Evolutionary conservation across 2,329 filamentous ascomycete species (phyloP), one percentile per base, ranked within the genome.

Genomic region (Atkinsonella hypoxylon): DNA sequence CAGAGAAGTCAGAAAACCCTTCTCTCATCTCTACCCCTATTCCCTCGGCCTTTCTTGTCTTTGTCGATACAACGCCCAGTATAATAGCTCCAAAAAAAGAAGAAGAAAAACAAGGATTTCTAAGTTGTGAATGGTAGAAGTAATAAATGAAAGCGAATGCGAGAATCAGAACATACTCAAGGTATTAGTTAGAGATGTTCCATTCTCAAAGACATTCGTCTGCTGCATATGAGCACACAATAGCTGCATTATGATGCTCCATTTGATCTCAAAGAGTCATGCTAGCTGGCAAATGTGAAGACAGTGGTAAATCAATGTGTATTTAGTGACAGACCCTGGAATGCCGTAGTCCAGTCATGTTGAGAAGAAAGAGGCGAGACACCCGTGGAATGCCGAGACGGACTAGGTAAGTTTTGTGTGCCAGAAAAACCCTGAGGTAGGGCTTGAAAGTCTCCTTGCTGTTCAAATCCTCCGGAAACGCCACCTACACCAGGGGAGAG

Each of bases 321-420:
- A 61, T 85, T 85, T 55, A 89, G 75, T 2, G 85, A 89, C 17
- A 89, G 69, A 10, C 84, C 79, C 63, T 89, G 84, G 63, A 88
- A 87, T 6, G 75, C 67, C 49, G 71, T 70, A 26, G 75, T 68
- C 82, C 83, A 87, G 47, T 85, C 82, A 45, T 73, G 70, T 59
- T 74, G 73, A 31, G 65, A 64, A 47, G 65, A 62, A 51, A 77
- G 67, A 56, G 68, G 60, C 53, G 66, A 68, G 54, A 68, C 54
- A n/a, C 62, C 64, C 51, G 73, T 71, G 9, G 63, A 57, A 48
- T 67, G 65, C 22, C 64, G 61, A 9, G 57, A 51, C 10, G 62
- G 64, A 50, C 62, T 69, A 5, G 70, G 60, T 22, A 68, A 58
- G 5, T 58, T 59, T 53, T 67, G 64, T 2, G 70, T 66, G 22